These are phyloP conservation scores for Mycena sanguinolenta DNA, from an alignment of 768 basidiomycete species.

Conservation along the genomic window DNA sequence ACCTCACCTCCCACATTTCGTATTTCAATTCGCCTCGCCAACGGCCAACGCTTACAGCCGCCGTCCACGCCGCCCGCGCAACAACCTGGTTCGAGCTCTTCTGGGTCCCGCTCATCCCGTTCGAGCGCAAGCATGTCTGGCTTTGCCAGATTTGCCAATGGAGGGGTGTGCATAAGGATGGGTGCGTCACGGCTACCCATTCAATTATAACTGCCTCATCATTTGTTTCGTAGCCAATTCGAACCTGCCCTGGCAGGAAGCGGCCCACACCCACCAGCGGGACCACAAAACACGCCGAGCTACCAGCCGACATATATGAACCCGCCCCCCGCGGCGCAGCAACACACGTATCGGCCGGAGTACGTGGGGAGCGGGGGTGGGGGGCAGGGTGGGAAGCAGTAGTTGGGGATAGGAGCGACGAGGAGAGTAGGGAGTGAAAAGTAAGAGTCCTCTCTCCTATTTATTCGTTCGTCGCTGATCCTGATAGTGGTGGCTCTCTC, in stretches of 20 bases:
- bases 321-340: neutral
- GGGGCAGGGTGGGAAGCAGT: too few species aligned
- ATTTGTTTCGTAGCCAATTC: conserved; percentile 9
- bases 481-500: too few species aligned
- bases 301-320: conserved; percentile 21
- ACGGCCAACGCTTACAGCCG: conserved; percentile 46
- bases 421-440: too few species aligned
- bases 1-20: too few species aligned
- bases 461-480: too few species aligned
- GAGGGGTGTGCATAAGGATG: conserved; percentile 51
- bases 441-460: too few species aligned
- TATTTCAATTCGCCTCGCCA: too few species aligned
- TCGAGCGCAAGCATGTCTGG: conserved; percentile 75
- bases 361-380: too few species aligned
- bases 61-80: conserved; percentile 72
- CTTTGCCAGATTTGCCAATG: conserved; percentile 82
- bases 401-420: too few species aligned
- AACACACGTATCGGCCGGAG: conserved; percentile 3
- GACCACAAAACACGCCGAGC: conserved; percentile 2
- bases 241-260: conserved; percentile 6
- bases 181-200: neutral
- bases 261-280: neutral
- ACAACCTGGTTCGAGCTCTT: conserved; percentile 84
- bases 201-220: too few species aligned
- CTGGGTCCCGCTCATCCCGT: conserved; percentile 78